These are phyloP conservation scores for Tolypocladium endophyticum DNA, from an alignment of 2,329 filamentous ascomycete species.

Conservation along the genomic window DNA sequence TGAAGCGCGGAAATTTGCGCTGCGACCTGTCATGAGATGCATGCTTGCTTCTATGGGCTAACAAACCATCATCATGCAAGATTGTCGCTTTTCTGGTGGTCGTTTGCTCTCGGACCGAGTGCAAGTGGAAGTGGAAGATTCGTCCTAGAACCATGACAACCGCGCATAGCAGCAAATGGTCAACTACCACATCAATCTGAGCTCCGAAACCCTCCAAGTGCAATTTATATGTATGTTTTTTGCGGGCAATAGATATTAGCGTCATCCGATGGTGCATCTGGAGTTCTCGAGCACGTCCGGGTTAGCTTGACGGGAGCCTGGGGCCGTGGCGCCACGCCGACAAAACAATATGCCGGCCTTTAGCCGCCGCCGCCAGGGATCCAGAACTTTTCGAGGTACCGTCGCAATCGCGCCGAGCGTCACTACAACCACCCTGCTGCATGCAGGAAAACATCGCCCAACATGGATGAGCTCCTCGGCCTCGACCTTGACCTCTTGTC, in stretches of 20 bases:
- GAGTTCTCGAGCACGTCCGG: neutral
- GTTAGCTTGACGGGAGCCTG: too few relatives aligned
- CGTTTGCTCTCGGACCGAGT: neutral
- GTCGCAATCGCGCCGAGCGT: neutral
- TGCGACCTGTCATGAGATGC: too few relatives aligned
- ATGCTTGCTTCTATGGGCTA: too few relatives aligned
- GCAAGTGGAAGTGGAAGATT: neutral
- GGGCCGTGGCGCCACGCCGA: neutral
- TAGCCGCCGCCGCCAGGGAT: neutral
- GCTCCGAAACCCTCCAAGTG: too few relatives aligned
- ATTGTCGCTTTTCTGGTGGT: conserved; percentile 29
- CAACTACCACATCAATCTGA: too few relatives aligned
- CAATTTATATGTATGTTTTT: neutral
- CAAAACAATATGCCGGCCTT: neutral
- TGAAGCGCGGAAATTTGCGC: neutral
- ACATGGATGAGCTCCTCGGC: conserved; percentile 83
- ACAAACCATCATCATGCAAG: conserved; percentile 21
- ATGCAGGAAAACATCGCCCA: conserved; percentile 12
- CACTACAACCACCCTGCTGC: conserved; percentile 5
- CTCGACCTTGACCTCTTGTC: conserved; percentile 86
- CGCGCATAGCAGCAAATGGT: too few relatives aligned
- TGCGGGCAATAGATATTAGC: neutral
- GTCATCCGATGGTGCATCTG: neutral
- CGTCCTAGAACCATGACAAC: too few relatives aligned
- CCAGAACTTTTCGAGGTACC: neutral